Percentiles rank a stretch among this genome's conserved stretches.
Conservation (phyloP, 2,329 filamentous ascomycete genomes). For the Eutypa lata region DNA sequence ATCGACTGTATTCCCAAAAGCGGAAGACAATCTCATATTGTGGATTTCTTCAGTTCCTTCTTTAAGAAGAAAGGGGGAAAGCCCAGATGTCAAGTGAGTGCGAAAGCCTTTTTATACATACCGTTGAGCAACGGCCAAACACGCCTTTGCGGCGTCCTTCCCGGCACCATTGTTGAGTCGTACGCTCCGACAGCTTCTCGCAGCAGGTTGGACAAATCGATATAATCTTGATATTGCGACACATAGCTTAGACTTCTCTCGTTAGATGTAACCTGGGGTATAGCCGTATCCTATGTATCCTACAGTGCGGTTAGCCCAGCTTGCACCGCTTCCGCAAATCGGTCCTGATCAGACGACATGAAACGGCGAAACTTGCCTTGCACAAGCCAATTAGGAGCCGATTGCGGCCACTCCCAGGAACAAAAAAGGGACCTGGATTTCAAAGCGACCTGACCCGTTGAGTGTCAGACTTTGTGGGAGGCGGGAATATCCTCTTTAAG, state of each 20-base stretch:
- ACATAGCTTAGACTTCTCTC: conserved; percentile 8
- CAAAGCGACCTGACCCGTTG: neutral
- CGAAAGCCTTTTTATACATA: neutral
- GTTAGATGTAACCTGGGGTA: no score
- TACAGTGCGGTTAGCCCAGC: neutral
- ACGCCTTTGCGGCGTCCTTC: conserved; percentile 7
- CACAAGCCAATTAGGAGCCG: neutral
- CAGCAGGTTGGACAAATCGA: conserved; percentile 13
- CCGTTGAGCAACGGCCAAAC: conserved; percentile 11
- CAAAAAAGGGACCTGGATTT: neutral
- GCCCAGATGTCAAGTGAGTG: no score
- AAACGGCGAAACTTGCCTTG: neutral
- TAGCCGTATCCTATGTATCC: neutral
- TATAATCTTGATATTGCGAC: conserved; percentile 9
- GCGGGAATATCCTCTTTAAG: no score
- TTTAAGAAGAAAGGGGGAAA: no score
- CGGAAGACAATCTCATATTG: no score
- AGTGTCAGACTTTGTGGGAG: neutral
- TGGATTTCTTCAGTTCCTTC: no score
- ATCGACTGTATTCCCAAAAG: no score
- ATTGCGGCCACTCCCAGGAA: no score
- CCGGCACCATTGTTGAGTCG: conserved; percentile 10
- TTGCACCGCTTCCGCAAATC: neutral
- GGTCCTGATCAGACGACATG: neutral
- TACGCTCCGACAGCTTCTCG: conserved; percentile 9